phyloP scores from a whole-genome alignment of 2,329 filamentous ascomycete genomes.

The Fusarium ambrosium region DNA sequence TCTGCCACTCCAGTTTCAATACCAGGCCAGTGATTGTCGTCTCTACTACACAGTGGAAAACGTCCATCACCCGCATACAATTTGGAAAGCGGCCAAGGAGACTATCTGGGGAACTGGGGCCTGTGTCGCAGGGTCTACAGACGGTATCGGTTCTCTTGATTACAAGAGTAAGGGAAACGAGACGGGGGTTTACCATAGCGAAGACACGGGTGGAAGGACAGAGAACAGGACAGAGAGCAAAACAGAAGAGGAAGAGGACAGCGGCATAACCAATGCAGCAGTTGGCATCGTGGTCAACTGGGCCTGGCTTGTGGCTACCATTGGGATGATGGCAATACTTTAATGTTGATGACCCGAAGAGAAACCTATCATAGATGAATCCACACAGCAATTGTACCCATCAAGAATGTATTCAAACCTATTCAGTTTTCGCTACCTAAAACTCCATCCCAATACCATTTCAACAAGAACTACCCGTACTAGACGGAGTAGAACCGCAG shows the following conservation, averaged over 20 bases:
- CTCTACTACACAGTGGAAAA: slow-evolving; percentile 19
- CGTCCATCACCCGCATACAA: background rate
- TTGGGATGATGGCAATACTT: background rate
- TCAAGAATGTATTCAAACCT: background rate
- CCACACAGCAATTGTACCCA: background rate
- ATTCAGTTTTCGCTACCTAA: background rate
- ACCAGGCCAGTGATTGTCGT: slow-evolving; percentile 27
- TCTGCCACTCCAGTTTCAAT: slow-evolving; percentile 27
- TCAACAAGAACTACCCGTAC: background rate
- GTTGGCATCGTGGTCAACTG: background rate
- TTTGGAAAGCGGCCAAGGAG: background rate
- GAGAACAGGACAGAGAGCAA: background rate
- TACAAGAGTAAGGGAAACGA: background rate
- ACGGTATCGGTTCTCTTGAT: background rate
- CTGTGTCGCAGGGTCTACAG: background rate
- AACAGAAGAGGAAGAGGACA: background rate
- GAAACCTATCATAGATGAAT: background rate
- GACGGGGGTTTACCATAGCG: background rate
- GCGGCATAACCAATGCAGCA: background rate
- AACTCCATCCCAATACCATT: background rate
- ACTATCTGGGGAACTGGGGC: slow-evolving; percentile 1
- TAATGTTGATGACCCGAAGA: background rate
- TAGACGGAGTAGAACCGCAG: background rate
- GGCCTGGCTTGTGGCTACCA: background rate
- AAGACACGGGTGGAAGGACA: background rate